phyloP scores from a whole-genome alignment of 1,284 basidiomycete species.

The Microbotryum scabiosae region DNA sequence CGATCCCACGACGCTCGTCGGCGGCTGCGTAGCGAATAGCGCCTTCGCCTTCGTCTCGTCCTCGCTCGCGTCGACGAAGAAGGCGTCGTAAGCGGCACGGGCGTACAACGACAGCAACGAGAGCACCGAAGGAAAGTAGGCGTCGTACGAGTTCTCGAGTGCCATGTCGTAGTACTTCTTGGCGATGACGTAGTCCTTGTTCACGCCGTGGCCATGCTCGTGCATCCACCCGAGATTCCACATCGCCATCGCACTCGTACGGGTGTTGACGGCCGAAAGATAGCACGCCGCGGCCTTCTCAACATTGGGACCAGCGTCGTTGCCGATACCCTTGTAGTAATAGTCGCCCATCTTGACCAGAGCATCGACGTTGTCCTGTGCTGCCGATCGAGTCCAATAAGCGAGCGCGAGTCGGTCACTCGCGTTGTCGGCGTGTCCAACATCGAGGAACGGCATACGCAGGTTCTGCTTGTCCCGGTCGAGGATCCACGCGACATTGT shows the following conservation, averaged over 20 bases:
- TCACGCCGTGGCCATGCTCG: conserved; percentile 86
- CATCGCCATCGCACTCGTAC: conserved; percentile 84
- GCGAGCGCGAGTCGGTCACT: conserved; percentile 74
- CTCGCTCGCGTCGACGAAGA: conserved; percentile 55
- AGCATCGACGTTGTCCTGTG: conserved; percentile 87
- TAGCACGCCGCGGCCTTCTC: conserved; percentile 90
- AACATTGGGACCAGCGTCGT: conserved; percentile 50
- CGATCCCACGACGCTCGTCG: neutral
- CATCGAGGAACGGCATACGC: conserved; percentile 39
- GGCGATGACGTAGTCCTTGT: conserved; percentile 90
- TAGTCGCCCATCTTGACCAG: conserved; percentile 69
- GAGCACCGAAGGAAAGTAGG: conserved; percentile 75
- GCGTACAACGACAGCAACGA: conserved; percentile 75
- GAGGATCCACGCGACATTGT: conserved; percentile 86
- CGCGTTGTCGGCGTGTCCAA: conserved; percentile 43
- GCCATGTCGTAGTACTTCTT: conserved; percentile 93
- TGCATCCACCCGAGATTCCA: conserved; percentile 99
- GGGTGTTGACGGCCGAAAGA: conserved; percentile 79
- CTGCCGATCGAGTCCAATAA: conserved; percentile 89
- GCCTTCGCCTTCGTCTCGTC: conserved; percentile 31
- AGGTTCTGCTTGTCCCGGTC: conserved; percentile 77
- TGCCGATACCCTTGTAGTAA: conserved; percentile 80
- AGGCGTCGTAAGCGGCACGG: conserved; percentile 71
- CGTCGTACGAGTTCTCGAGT: conserved; percentile 74
- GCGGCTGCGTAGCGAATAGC: conserved; percentile 22